These are phyloP conservation scores for Diversispora eburnea DNA, from an alignment of 192 early-diverging fungal genomes.

Conservation along the genomic window DNA sequence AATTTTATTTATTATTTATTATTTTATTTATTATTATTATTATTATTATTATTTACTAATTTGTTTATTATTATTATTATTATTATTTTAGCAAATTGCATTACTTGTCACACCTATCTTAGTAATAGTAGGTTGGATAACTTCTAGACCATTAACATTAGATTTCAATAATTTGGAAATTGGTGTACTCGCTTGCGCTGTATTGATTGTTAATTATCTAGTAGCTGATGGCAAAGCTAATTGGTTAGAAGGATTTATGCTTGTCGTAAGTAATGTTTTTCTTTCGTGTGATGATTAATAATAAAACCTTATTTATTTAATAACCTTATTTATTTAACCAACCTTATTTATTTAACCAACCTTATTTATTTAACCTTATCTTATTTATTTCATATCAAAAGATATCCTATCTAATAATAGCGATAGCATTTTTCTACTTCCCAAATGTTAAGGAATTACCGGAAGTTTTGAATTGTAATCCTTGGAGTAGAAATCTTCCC, in stretches of 20 bases:
- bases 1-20: not conserved
- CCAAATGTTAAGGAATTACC: not conserved
- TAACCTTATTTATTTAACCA: constrained; percentile 37
- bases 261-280: constrained; percentile 58
- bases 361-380: not conserved
- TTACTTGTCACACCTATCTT: constrained; percentile 68
- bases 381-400: not conserved
- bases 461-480: constrained; percentile 3
- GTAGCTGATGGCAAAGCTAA: constrained; percentile 82
- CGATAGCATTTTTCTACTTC: constrained; percentile 28
- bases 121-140: constrained; percentile 81
- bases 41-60: not conserved
- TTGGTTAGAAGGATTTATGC: constrained; percentile 88
- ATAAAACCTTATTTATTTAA: constrained; percentile 46
- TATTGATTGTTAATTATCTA: constrained; percentile 75
- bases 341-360: not conserved
- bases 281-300: not conserved
- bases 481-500: constrained; percentile 17
- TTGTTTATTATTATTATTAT: not conserved
- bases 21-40: not conserved
- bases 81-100: constrained; percentile 72
- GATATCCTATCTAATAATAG: constrained; percentile 25
- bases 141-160: constrained; percentile 73
- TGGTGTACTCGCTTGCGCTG: constrained; percentile 71
- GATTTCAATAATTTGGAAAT: constrained; percentile 81